Percentiles rank a stretch among this genome's conserved stretches.
Conservation (phyloP, 345 rosid genomes). For the Hibiscus syriacus region DNA sequence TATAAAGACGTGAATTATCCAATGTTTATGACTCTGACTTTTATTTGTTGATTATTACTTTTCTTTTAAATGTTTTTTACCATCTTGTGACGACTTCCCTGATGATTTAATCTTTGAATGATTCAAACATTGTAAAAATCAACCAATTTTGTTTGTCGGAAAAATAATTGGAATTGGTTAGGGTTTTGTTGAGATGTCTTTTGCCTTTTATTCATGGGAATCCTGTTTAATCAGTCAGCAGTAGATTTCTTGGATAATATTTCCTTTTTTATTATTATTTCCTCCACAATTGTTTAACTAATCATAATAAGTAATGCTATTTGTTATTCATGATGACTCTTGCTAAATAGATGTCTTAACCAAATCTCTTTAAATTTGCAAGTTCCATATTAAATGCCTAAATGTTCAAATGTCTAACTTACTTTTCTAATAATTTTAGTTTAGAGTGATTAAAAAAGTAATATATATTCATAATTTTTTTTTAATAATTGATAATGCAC, state of each 20-base stretch:
- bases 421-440: too few relatives aligned
- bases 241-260: background rate
- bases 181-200: background rate
- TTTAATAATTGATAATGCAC: too few relatives aligned
- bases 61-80: background rate
- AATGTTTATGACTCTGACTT: background rate
- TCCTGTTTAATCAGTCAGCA: background rate
- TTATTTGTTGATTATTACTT: background rate
- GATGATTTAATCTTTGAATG: conserved; percentile 4
- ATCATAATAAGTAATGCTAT: background rate
- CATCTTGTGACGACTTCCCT: background rate
- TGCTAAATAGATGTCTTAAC: background rate
- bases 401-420: too few relatives aligned
- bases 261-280: background rate
- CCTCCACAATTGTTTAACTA: background rate
- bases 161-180: background rate
- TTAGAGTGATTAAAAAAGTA: too few relatives aligned
- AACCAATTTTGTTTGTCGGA: background rate
- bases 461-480: too few relatives aligned
- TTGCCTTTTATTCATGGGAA: background rate
- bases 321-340: background rate
- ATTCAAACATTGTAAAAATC: background rate
- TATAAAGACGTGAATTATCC: too few relatives aligned
- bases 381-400: too few relatives aligned
- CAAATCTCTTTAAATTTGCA: background rate